Evolutionary conservation across 306 rosid genomes (phyloP).

Genomic region (Acacia acuminata): DNA sequence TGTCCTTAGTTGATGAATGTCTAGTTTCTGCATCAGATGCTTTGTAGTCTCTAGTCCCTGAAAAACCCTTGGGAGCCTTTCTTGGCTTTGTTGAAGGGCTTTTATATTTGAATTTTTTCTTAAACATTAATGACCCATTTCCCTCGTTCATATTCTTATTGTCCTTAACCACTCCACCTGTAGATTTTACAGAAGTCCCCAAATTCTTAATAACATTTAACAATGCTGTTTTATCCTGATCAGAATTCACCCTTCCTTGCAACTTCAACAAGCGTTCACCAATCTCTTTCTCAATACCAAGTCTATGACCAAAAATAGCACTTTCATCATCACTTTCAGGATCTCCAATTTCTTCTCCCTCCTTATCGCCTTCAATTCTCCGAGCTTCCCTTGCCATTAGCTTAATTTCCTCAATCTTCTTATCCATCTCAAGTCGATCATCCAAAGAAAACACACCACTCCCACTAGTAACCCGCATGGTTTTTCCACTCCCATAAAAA

Average conservation of each 20-base stretch:
- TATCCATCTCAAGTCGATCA: conserved; percentile 38
- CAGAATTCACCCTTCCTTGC: conserved; percentile 14
- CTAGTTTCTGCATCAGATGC: conserved; percentile 31
- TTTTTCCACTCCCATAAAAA: conserved; percentile 38
- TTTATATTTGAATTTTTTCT: conserved; percentile 57
- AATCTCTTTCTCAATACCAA: conserved; percentile 10
- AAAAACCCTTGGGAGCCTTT: conserved; percentile 66
- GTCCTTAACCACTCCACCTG: conserved; percentile 3
- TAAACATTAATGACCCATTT: conserved; percentile 41
- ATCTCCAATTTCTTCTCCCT: conserved; percentile 24
- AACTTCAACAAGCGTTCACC: conserved; percentile 4
- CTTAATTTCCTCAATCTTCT: conserved; percentile 75
- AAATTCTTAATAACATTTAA: conserved; percentile 27
- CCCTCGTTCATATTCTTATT: conserved; percentile 36
- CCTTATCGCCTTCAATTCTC: conserved; percentile 48
- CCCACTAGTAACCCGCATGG: conserved; percentile 6
- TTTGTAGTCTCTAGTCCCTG: conserved; percentile 35
- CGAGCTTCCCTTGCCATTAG: conserved; percentile 75
- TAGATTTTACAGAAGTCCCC: not conserved
- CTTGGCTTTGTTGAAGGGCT: conserved; percentile 45
- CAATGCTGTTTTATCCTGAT: conserved; percentile 37
- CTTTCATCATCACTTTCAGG: conserved; percentile 37
- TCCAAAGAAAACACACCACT: conserved; percentile 29
- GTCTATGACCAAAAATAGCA: conserved; percentile 19
- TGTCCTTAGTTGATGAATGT: conserved; percentile 14